A percentile compares a stretch with the other conserved stretches of the same genome.
These are phyloP conservation scores for Mimosa pudica DNA, from an alignment of 306 rosid species.

Conservation along the genomic window DNA sequence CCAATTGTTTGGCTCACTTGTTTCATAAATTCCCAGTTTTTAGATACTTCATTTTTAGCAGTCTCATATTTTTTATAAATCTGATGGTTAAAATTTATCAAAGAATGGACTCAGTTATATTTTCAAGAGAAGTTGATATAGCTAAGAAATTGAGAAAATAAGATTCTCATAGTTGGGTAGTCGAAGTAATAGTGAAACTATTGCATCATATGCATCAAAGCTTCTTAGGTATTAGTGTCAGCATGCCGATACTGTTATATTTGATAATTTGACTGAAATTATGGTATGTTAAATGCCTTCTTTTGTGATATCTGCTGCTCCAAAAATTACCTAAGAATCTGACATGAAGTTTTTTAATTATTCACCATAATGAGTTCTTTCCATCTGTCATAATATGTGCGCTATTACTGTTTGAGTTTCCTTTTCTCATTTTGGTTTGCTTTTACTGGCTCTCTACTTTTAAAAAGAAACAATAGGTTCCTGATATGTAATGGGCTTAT, in stretches of 20 bases:
- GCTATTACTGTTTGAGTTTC: background rate
- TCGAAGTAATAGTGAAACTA: background rate
- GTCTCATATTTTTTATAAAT: background rate
- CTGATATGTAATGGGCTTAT: conserved; percentile 21
- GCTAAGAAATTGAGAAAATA: background rate
- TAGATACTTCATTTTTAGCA: background rate
- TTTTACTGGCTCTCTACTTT: background rate
- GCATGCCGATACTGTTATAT: background rate
- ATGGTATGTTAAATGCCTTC: background rate
- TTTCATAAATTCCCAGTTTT: background rate
- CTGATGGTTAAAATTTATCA: background rate
- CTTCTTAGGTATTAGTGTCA: background rate
- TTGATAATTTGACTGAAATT: background rate
- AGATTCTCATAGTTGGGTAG: background rate
- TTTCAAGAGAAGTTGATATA: background rate
- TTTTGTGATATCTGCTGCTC: background rate
- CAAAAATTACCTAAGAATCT: background rate
- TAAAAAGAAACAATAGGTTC: background rate
- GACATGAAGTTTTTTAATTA: background rate
- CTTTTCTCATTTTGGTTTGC: background rate
- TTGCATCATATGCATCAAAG: background rate
- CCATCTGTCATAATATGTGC: background rate
- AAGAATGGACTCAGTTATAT: background rate
- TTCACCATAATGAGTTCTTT: background rate
- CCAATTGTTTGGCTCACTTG: background rate